Evolutionary conservation across 768 basidiomycete species (phyloP), one percentile per base, ranked within the genome.

Genomic region (Leucocoprinus sp.): DNA sequence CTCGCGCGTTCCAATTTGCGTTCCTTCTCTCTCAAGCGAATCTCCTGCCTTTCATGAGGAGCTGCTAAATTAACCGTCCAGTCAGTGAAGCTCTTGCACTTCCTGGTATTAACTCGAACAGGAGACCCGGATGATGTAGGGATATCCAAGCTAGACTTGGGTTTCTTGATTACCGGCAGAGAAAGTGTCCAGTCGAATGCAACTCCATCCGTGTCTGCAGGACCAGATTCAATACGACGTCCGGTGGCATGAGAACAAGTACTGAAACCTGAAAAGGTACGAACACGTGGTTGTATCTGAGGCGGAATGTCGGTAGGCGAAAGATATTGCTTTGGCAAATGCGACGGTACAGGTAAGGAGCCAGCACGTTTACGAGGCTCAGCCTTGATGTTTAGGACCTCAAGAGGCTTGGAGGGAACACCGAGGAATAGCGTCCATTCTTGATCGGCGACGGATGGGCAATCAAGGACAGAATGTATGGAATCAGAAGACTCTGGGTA

Each of bases 171-270:
- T 15, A 47, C n/a, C 3, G 45, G 45, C 6, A 47, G 15, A 6
- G 45, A 47, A 8, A 47, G 38, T 8, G 45, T 47, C 45, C 45
- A 47, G 22, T 47, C 45, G 22, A 27, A 19, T 9, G 4, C 37
- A 26, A 12, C 29, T 15, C 21, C 42, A 15, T 23, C n/a, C 12
- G 23, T 19, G 23, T 21, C 36, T 8, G 42, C 42, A n/a, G 45
- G 45, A 12, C 45, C 45, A 17, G 45, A 47, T 38, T 47, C 45
- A n/a, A 47, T 47, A 15, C 45, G 45, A 26, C 45, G 45, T 1
- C 8, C 33, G 9, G 45, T 47, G 1, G 45, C 45, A 34, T 14
- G 24, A 12, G 45, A 47, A 7, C 29, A 31, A 9, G 45, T 47
- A 21, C 45, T 47, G 14, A 47, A 12, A 27, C 37, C 37, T n/a